These are phyloP conservation scores for Fusarium beomiforme DNA, from an alignment of 2,329 filamentous ascomycete genomes.

Conservation along the genomic window DNA sequence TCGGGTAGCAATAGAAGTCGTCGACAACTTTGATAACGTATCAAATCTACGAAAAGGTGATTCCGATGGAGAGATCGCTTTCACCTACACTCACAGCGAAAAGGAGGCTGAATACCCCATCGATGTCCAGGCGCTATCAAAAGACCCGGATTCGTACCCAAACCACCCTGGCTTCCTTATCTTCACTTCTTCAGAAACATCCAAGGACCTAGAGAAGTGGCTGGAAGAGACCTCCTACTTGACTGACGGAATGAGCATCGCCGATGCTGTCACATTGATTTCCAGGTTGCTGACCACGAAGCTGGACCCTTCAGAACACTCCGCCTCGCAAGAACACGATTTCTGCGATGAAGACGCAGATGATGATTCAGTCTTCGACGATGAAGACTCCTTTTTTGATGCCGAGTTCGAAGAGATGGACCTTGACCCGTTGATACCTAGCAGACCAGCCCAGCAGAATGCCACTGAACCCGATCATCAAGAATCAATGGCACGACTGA, in stretches of 20 bases:
- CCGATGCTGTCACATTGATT: constrained; percentile 27
- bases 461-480: not conserved
- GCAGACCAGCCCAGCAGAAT: not conserved
- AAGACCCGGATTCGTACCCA: constrained; percentile 53
- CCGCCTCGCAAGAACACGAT: not conserved
- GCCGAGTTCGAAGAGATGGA: constrained; percentile 30
- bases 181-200: constrained; percentile 53
- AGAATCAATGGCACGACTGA: constrained; percentile 20
- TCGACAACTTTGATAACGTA: constrained; percentile 59
- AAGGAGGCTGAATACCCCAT: constrained; percentile 45
- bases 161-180: constrained; percentile 52
- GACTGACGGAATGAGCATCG: constrained; percentile 46
- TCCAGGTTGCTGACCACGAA: constrained; percentile 24
- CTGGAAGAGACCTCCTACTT: constrained; percentile 52
- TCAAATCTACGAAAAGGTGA: constrained; percentile 67
- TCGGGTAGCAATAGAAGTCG: constrained; percentile 45
- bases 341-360: not conserved
- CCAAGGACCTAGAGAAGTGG: constrained; percentile 55
- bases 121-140: constrained; percentile 51
- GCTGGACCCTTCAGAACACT: not conserved
- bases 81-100: constrained; percentile 62
- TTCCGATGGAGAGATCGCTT: constrained; percentile 77
- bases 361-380: constrained; percentile 20
- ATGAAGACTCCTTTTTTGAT: constrained; percentile 17
- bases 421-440: constrained; percentile 20